Evolutionary conservation across 495 filamentous ascomycete genomes (phyloP).

Genomic region (Tuber borchii): DNA sequence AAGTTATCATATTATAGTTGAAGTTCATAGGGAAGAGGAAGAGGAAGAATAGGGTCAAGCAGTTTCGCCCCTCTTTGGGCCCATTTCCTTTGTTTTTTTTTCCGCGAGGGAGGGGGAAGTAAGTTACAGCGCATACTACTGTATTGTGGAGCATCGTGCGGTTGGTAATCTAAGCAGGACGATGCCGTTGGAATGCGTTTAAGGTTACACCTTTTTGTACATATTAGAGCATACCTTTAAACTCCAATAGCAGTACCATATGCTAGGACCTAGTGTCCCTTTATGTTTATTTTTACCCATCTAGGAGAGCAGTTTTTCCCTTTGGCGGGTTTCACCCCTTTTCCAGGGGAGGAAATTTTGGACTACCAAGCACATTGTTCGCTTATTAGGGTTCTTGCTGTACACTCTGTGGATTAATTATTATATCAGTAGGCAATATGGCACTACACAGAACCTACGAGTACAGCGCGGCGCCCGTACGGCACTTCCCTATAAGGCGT

Average conservation of each 20-base stretch:
- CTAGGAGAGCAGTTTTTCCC: too few species aligned
- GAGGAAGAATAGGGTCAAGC: not conserved
- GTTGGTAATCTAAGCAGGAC: not conserved
- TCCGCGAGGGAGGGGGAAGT: too few species aligned
- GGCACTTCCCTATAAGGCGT: not conserved
- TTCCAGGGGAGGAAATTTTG: too few species aligned
- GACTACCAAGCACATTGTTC: too few species aligned
- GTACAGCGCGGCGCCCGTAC: too few species aligned
- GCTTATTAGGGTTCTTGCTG: too few species aligned
- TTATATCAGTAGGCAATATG: not conserved
- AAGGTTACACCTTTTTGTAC: not conserved
- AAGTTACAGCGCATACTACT: not conserved
- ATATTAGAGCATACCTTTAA: not conserved
- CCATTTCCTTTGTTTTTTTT: too few species aligned
- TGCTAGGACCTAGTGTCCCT: too few species aligned
- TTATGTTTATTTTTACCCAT: too few species aligned
- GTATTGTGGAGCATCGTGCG: not conserved
- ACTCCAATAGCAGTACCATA: too few species aligned
- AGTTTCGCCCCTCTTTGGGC: too few species aligned
- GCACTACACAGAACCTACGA: not conserved
- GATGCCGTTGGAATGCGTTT: not conserved
- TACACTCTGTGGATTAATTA: not conserved
- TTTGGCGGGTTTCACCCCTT: too few species aligned
- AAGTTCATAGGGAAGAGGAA: not conserved
- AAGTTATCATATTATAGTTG: not conserved